Base-by-base conservation (phyloP, 2,329 filamentous ascomycete genomes). In the Annulohypoxylon truncatum region DNA sequence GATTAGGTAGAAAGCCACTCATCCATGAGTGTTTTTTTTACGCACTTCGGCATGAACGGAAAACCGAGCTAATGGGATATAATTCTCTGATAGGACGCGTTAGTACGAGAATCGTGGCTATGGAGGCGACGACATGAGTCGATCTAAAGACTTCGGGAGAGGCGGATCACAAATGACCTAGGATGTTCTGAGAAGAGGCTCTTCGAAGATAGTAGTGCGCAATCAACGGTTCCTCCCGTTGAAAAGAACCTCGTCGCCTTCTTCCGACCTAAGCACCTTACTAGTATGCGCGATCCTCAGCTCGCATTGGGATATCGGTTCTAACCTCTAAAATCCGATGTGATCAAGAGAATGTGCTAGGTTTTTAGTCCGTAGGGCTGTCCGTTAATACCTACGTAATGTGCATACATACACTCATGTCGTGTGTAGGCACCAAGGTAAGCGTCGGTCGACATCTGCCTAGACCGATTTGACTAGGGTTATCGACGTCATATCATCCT, bases 391-490 rank as follows among this genome's bases (percentile, higher is more conserved):
- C n/a, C n/a, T 42, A 20, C 38, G 38, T 22, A 20, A 20, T 42
- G 18, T 10, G 9, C 38, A 22, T 22, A 28, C 26, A 28, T 3
- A 7, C 7, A 28, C 4, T 7, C 7, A 22, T 42, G 5, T 40
- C 3, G 12, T 20, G 20, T 20, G 15, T 20, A 40, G 6, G 13
- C 2, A 3, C 4, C 10, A n/a, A 9, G 26, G 7, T 28, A 4
- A 7, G 26, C n/a, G 26, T 40, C 20, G 15, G 20, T 61, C 40
- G 33, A 22, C 18, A 12, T 7, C 29, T 57, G 10, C 9, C 9
- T 59, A 58, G 58, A 54, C 58, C 54, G 59, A 51, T 58, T 66
- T 31, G 24, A 28, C 33, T 28, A 54, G 61, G 51, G 31, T 29
- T 47, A 31, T 26, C 35, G 29, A 54, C 35, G 44, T 42, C 38